phyloP scores from a whole-genome alignment of 306 rosid genomes.

The Rosa lucieae region DNA sequence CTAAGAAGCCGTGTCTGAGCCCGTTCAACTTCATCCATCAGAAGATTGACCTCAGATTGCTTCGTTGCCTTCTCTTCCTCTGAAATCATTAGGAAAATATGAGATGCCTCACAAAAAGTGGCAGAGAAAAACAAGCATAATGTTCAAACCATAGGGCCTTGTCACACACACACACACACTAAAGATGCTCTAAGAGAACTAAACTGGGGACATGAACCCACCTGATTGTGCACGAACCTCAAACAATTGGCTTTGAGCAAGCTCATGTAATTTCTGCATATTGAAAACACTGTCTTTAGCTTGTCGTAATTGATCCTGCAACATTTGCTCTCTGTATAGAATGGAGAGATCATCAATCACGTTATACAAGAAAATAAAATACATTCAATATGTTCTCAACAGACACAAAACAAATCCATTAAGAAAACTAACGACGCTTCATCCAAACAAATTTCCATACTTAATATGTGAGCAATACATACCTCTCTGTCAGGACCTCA shows the following conservation, averaged over 20 bases:
- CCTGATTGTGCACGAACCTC: conserved; percentile 97
- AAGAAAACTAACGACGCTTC: background rate
- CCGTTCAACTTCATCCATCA: conserved; percentile 70
- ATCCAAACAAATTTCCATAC: background rate
- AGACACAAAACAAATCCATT: conserved; percentile 8
- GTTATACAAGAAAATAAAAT: conserved; percentile 10
- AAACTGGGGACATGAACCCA: conserved; percentile 14
- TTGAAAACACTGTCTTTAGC: conserved; percentile 94
- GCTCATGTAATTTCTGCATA: conserved; percentile 91
- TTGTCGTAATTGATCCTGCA: conserved; percentile 89
- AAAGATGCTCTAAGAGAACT: conserved; percentile 13
- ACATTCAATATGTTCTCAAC: conserved; percentile 9
- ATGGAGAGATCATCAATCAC: conserved; percentile 23
- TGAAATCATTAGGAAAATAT: conserved; percentile 32
- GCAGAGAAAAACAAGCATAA: conserved; percentile 19
- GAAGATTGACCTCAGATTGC: conserved; percentile 84
- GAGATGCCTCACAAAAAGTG: conserved; percentile 9
- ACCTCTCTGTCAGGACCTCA: conserved; percentile 93
- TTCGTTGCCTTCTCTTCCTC: conserved; percentile 88
- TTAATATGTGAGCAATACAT: background rate
- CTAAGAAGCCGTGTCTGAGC: conserved; percentile 65
- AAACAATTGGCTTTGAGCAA: conserved; percentile 94
- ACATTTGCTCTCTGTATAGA: conserved; percentile 71
- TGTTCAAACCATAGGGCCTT: background rate
- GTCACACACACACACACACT: background rate